Evolutionary conservation across 2,329 filamentous ascomycete genomes (phyloP).

Genomic region (Gnomoniopsis sp.): DNA sequence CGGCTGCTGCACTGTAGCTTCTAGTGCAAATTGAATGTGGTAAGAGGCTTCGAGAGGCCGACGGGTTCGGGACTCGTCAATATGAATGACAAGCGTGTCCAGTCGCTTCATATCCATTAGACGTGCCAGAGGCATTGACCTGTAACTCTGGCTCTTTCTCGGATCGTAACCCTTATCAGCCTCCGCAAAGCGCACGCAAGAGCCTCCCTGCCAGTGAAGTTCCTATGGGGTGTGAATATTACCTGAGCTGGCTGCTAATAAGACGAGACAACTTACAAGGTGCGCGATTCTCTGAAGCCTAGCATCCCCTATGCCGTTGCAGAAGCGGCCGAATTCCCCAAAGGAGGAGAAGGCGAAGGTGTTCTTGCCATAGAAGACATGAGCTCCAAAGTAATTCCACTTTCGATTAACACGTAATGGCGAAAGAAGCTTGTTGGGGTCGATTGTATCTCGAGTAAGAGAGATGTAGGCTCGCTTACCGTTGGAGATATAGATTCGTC

Average conservation of each 20-base stretch:
- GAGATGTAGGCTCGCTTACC: not conserved
- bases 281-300: not conserved
- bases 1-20: not conserved
- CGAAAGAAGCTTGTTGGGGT: not conserved
- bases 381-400: not conserved
- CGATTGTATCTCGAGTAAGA: not conserved
- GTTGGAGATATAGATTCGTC: conserved; percentile 4
- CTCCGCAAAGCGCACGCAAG: not conserved
- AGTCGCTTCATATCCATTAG: not conserved
- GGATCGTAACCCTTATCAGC: not conserved
- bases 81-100: not conserved
- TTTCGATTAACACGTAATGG: not conserved
- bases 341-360: conserved; percentile 8
- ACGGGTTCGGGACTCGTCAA: not conserved
- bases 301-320: not conserved
- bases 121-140: not conserved
- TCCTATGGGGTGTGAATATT: no score
- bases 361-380: conserved; percentile 7
- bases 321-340: conserved; percentile 5
- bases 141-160: not conserved
- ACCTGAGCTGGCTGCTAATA: no score
- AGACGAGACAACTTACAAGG: not conserved
- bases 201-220: conserved; percentile 1
- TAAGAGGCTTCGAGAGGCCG: not conserved
- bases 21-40: not conserved